These are phyloP conservation scores for Strobilomyces dryophilus DNA, from an alignment of 768 basidiomycete species.

Conservation along the genomic window DNA sequence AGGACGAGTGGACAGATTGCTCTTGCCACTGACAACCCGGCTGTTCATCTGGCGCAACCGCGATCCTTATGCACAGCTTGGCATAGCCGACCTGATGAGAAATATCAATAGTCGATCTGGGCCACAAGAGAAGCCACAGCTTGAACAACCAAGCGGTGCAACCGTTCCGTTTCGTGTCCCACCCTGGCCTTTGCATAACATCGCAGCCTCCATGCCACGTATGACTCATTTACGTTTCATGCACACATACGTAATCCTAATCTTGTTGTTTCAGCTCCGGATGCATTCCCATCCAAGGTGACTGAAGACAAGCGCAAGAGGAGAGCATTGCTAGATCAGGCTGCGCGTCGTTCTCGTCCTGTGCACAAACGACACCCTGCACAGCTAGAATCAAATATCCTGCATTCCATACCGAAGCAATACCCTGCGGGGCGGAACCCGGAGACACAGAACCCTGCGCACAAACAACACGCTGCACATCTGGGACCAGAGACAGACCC, in stretches of 20 bases:
- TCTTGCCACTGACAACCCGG: constrained; percentile 31
- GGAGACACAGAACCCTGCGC: constrained; percentile 13
- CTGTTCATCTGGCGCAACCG: constrained; percentile 26
- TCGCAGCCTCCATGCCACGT: constrained; percentile 37
- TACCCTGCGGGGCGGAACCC: constrained; percentile 8
- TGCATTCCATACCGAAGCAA: constrained; percentile 26
- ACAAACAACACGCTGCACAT: constrained; percentile 19
- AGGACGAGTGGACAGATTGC: constrained; percentile 32
- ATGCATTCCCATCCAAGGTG: constrained; percentile 29
- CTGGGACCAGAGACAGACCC: constrained; percentile 9
- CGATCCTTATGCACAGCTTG: constrained; percentile 32
- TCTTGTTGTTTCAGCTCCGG: constrained; percentile 33
- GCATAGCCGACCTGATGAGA: constrained; percentile 31
- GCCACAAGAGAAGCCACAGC: constrained; percentile 15
- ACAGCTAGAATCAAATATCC: not conserved
- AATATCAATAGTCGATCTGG: constrained; percentile 11
- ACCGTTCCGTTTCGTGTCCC: constrained; percentile 12
- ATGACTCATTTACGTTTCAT: constrained; percentile 8
- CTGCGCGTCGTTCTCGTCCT: constrained; percentile 19
- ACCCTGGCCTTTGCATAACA: constrained; percentile 23
- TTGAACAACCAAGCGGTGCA: constrained; percentile 12
- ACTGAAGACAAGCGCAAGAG: constrained; percentile 15
- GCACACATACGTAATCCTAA: constrained; percentile 2
- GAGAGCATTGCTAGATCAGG: constrained; percentile 4
- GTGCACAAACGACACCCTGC: constrained; percentile 24